phyloP scores from a whole-genome alignment of 805 yeast genomes.

The Yarrowia sp. region DNA sequence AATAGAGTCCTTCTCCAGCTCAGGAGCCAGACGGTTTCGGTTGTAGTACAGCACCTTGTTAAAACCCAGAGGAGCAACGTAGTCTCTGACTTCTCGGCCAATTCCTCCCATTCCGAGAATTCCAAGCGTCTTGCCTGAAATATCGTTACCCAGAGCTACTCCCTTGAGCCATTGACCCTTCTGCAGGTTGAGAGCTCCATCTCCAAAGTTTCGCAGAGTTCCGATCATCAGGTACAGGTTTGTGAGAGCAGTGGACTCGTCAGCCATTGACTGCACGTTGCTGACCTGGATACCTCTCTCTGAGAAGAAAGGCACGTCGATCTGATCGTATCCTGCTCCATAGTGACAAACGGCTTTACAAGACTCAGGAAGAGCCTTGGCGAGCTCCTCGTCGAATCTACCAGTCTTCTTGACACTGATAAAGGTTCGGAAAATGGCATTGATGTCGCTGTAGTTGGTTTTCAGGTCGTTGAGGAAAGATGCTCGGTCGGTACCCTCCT shows the following conservation, averaged over 20 bases:
- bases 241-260: slow-evolving; percentile 58
- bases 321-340: slow-evolving; percentile 61
- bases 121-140: slow-evolving; percentile 53
- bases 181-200: slow-evolving; percentile 45
- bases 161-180: slow-evolving; percentile 50
- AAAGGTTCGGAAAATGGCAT: slow-evolving; percentile 46
- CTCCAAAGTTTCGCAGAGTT: slow-evolving; percentile 49
- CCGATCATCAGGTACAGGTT: slow-evolving; percentile 52
- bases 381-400: slow-evolving; percentile 46
- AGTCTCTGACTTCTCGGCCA: slow-evolving; percentile 55
- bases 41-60: slow-evolving; percentile 53
- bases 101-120: slow-evolving; percentile 65
- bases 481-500: slow-evolving; percentile 1
- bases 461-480: slow-evolving; percentile 30
- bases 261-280: slow-evolving; percentile 54
- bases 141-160: slow-evolving; percentile 48
- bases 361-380: slow-evolving; percentile 41
- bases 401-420: slow-evolving; percentile 45
- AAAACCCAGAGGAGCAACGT: slow-evolving; percentile 51
- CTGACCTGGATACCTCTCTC: slow-evolving; percentile 47
- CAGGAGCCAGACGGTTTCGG: slow-evolving; percentile 47
- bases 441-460: slow-evolving; percentile 41
- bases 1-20: slow-evolving; percentile 48
- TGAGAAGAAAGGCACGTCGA: slow-evolving; percentile 47
- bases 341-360: slow-evolving; percentile 48